A percentile compares a stretch with the other conserved stretches of the same genome.
phyloP scores from a whole-genome alignment of 306 rosid species.

The Astragalus glycyphyllos region DNA sequence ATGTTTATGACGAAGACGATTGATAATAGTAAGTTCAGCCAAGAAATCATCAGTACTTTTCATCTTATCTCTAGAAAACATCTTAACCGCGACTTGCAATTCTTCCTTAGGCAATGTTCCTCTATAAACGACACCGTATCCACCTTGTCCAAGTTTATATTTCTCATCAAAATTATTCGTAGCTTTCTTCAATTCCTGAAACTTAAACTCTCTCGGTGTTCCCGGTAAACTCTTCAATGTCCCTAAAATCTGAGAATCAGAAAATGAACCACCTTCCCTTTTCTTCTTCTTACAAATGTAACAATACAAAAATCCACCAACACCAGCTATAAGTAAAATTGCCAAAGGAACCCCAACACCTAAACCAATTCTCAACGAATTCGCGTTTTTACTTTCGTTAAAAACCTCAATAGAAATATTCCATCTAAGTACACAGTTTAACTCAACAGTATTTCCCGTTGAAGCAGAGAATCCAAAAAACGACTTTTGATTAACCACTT shows the following conservation, averaged over 20 bases:
- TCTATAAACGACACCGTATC: slow-evolving; percentile 72
- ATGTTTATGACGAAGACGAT: slow-evolving; percentile 83
- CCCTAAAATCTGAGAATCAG: slow-evolving; percentile 56
- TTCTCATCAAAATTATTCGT: slow-evolving; percentile 67
- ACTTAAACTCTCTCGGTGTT: slow-evolving; percentile 66
- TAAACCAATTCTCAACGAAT: slow-evolving; percentile 47
- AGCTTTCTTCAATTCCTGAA: slow-evolving; percentile 69
- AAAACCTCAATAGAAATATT: slow-evolving; percentile 62
- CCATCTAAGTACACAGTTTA: slow-evolving; percentile 74
- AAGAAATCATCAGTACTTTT: slow-evolving; percentile 76
- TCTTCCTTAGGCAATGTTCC: slow-evolving; percentile 56
- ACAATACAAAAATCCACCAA: slow-evolving; percentile 38
- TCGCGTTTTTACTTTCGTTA: neutral
- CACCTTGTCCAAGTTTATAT: slow-evolving; percentile 71
- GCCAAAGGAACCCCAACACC: slow-evolving; percentile 53
- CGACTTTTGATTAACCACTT: slow-evolving; percentile 43
- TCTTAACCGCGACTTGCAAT: slow-evolving; percentile 72
- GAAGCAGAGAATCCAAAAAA: slow-evolving; percentile 80
- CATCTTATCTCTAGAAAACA: slow-evolving; percentile 66
- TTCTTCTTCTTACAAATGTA: slow-evolving; percentile 32
- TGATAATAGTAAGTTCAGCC: slow-evolving; percentile 77
- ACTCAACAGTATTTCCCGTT: slow-evolving; percentile 53
- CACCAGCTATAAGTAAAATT: slow-evolving; percentile 23
- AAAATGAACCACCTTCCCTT: slow-evolving; percentile 10
- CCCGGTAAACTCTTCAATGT: slow-evolving; percentile 75